Evolutionary conservation across 441 rosid genomes (phyloP).

Genomic region (Biscutella laevigata): DNA sequence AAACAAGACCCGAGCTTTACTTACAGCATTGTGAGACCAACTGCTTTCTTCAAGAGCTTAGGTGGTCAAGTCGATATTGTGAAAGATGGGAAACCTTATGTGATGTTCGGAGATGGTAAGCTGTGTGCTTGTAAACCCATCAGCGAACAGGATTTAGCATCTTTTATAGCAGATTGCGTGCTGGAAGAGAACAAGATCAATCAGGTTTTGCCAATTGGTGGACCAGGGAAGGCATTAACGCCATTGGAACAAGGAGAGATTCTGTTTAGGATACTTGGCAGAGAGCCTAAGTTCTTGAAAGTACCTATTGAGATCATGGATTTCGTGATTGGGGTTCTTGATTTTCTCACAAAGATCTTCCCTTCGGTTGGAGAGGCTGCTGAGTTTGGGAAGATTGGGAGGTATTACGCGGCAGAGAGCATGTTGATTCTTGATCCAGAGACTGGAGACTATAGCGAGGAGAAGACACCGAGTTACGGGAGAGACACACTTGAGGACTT

Average conservation of each 20-base stretch:
- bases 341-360: constrained; percentile 57
- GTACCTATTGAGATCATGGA: constrained; percentile 92
- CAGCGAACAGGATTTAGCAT: constrained; percentile 75
- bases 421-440: constrained; percentile 75
- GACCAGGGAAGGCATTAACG: constrained; percentile 84
- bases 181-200: constrained; percentile 63
- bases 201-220: constrained; percentile 76
- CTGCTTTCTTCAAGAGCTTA: constrained; percentile 85
- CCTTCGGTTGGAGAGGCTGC: constrained; percentile 84
- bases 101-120: constrained; percentile 91
- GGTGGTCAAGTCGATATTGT: constrained; percentile 88
- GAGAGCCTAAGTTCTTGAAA: constrained; percentile 72
- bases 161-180: constrained; percentile 69
- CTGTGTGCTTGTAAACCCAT: constrained; percentile 91
- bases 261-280: constrained; percentile 60
- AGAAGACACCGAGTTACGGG: constrained; percentile 80
- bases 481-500: constrained; percentile 75
- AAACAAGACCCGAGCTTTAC: constrained; percentile 39
- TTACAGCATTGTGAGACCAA: constrained; percentile 80
- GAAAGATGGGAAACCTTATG: constrained; percentile 90
- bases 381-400: constrained; percentile 87
- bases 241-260: constrained; percentile 87
- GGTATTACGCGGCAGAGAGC: constrained; percentile 93
- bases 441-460: constrained; percentile 79
- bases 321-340: constrained; percentile 61